These are phyloP conservation scores for Erodium moschatum DNA, from an alignment of 441 rosid species.

Conservation along the genomic window DNA sequence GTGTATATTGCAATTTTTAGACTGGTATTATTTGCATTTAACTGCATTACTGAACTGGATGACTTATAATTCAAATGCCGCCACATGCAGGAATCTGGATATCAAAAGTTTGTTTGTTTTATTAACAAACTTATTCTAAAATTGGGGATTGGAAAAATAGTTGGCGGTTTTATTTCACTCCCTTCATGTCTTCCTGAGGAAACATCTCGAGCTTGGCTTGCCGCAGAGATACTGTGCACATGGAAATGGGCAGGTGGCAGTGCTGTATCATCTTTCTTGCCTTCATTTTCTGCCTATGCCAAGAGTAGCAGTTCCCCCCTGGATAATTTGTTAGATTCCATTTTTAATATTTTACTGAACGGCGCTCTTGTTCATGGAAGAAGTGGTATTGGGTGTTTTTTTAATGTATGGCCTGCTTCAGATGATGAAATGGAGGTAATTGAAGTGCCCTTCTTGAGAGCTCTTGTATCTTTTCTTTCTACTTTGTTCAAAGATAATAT, in stretches of 20 bases:
- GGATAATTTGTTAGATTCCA: conserved; percentile 48
- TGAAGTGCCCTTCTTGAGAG: conserved; percentile 72
- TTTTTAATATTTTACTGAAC: conserved; percentile 64
- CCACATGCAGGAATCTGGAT: conserved; percentile 45
- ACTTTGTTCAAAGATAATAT: conserved; percentile 54
- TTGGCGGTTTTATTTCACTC: conserved; percentile 26
- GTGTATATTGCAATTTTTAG: background rate
- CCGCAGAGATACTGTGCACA: conserved; percentile 76
- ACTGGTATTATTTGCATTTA: conserved; percentile 8
- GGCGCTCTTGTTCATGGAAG: conserved; percentile 73
- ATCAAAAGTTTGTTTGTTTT: conserved; percentile 53
- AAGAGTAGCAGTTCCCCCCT: conserved; percentile 29
- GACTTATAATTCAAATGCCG: conserved; percentile 15
- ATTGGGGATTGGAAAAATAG: conserved; percentile 51
- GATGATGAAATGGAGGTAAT: conserved; percentile 42
- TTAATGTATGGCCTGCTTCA: conserved; percentile 37
- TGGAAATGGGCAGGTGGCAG: conserved; percentile 95
- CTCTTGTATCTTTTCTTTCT: conserved; percentile 55
- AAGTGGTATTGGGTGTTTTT: conserved; percentile 27
- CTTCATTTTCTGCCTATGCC: conserved; percentile 46
- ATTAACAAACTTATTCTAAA: conserved; percentile 54
- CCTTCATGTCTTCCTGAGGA: conserved; percentile 23
- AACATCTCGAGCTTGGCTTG: conserved; percentile 71
- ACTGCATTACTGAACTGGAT: conserved; percentile 10
- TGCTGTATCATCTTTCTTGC: conserved; percentile 62